Evolutionary conservation across 768 basidiomycete genomes (phyloP).

Genomic region (Rhizopogon sp.): DNA sequence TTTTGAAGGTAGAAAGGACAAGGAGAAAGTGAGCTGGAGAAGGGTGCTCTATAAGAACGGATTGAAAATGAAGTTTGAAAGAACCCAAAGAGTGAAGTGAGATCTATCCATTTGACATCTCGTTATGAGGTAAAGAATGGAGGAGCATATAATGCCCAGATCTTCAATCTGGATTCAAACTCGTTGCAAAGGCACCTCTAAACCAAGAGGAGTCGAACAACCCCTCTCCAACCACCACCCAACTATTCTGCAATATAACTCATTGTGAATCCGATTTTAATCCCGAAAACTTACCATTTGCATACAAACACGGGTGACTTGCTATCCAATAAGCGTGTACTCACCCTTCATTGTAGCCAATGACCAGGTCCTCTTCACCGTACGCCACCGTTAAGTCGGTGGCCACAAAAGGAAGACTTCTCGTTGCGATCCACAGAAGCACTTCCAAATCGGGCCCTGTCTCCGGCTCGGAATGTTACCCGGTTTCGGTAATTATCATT

Average conservation of each 20-base stretch:
- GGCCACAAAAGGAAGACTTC: conserved; percentile 3
- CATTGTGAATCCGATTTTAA: background rate
- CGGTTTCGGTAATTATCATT: background rate
- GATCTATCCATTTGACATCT: conserved; percentile 19
- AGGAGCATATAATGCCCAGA: conserved; percentile 3
- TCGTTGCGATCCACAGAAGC: conserved; percentile 1
- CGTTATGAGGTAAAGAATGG: background rate
- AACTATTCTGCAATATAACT: background rate
- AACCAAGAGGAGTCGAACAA: background rate
- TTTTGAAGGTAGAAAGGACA: conserved; percentile 6
- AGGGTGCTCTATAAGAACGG: conserved; percentile 21
- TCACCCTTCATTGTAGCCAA: background rate
- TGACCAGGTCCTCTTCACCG: background rate
- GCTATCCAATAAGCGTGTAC: background rate
- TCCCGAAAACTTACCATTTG: conserved; percentile 1
- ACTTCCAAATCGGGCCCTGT: background rate
- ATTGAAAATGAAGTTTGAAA: conserved; percentile 4
- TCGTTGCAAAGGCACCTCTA: conserved; percentile 2
- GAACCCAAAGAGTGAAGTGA: conserved; percentile 14
- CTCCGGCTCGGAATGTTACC: background rate
- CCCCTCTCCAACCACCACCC: background rate
- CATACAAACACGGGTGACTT: background rate
- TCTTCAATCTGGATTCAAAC: conserved; percentile 9
- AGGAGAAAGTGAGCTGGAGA: conserved; percentile 9
- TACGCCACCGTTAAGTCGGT: background rate